These are phyloP conservation scores for Dissoconium aciculare DNA, from an alignment of 2,329 filamentous ascomycete genomes.

Conservation along the genomic window DNA sequence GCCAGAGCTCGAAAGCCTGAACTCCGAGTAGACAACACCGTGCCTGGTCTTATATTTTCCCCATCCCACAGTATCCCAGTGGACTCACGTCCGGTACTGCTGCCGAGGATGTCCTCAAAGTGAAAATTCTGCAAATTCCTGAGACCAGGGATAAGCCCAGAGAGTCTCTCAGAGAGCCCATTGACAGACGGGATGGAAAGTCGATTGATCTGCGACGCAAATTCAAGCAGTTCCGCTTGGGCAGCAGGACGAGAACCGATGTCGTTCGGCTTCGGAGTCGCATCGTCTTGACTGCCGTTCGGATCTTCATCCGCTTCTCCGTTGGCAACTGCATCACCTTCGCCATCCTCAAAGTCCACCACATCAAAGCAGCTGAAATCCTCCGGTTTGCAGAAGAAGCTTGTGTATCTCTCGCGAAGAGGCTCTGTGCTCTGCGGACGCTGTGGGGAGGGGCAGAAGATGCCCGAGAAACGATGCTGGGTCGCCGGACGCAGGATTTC, in stretches of 20 bases:
- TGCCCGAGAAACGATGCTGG: constrained; percentile 20
- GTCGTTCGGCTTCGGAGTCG: constrained; percentile 13
- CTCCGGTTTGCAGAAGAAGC: constrained; percentile 32
- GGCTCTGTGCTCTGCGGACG: constrained; percentile 26
- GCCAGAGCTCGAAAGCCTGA: constrained; percentile 25
- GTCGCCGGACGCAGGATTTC: constrained; percentile 26
- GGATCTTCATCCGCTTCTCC: constrained; percentile 5
- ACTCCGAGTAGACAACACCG: constrained; percentile 23
- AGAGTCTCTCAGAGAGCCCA: constrained; percentile 32
- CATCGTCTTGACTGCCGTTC: constrained; percentile 15
- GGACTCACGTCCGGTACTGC: constrained; percentile 23
- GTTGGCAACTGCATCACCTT: constrained; percentile 8
- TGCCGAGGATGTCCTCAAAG: constrained; percentile 22
- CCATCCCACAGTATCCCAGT: no score
- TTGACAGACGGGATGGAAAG: constrained; percentile 33
- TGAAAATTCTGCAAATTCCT: constrained; percentile 23
- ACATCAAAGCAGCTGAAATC: constrained; percentile 18
- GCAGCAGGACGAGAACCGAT: constrained; percentile 6
- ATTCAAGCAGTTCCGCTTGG: constrained; percentile 23
- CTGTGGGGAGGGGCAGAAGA: constrained; percentile 21
- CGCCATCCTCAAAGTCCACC: constrained; percentile 12
- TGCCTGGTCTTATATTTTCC: constrained; percentile 19
- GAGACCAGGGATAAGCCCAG: constrained; percentile 32
- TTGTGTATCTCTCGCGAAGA: constrained; percentile 31
- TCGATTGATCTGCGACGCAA: constrained; percentile 30